phyloP scores from a whole-genome alignment of 2,329 filamentous ascomycete genomes.

The Calonectria montana region DNA sequence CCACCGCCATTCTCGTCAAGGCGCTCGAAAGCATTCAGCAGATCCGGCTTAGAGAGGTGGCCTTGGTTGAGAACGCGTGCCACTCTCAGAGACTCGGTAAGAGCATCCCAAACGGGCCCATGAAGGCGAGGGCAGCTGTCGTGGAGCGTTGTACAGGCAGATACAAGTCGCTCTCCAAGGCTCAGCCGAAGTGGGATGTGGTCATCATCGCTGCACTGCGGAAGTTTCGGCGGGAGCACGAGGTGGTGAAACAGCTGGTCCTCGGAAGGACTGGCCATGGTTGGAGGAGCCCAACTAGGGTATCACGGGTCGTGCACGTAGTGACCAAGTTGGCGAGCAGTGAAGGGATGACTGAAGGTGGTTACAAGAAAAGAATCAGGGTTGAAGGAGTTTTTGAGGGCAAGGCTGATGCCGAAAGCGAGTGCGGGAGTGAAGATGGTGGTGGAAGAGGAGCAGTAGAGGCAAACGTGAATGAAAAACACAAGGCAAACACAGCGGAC shows the following conservation, averaged over 20 bases:
- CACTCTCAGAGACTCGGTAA: slow-evolving; percentile 17
- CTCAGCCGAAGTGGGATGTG: slow-evolving; percentile 24
- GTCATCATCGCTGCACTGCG: slow-evolving; percentile 34
- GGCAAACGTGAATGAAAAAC: no score
- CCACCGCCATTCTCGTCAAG: neutral
- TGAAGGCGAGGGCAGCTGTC: neutral
- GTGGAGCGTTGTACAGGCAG: slow-evolving; percentile 29
- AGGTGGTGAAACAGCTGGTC: slow-evolving; percentile 35
- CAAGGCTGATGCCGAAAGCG: no score
- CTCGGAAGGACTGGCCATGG: neutral
- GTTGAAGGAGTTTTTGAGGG: no score
- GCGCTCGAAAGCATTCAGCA: neutral
- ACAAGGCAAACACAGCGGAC: no score
- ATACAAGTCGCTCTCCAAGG: slow-evolving; percentile 27
- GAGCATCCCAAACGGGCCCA: neutral
- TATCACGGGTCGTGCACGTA: no score
- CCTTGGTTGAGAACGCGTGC: slow-evolving; percentile 10
- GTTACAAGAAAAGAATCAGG: no score
- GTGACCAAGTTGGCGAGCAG: no score
- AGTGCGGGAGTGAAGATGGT: no score
- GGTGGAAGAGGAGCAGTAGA: no score
- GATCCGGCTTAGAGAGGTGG: neutral
- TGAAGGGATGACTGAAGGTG: no score
- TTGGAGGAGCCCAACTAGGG: no score
- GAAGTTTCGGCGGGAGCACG: slow-evolving; percentile 36